These are phyloP conservation scores for Fusarium fujikuroi DNA, from an alignment of 2,329 filamentous ascomycete genomes.

Conservation along the genomic window DNA sequence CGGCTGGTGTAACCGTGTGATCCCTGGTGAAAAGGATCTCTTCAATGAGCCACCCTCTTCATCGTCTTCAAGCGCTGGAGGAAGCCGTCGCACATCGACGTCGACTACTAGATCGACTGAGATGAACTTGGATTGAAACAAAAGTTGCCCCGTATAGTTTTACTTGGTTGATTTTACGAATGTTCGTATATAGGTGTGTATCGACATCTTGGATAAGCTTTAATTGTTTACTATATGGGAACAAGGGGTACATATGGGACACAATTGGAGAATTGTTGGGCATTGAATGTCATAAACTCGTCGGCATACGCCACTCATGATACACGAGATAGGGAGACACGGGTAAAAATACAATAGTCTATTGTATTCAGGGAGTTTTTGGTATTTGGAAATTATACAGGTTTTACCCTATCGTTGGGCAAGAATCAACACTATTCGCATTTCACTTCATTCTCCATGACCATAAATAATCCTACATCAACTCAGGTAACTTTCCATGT, in stretches of 20 bases:
- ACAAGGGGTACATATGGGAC: neutral
- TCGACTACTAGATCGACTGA: conserved; percentile 35
- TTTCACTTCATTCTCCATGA: conserved; percentile 24
- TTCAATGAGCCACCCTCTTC: conserved; percentile 41
- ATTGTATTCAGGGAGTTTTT: conserved; percentile 34
- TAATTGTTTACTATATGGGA: neutral
- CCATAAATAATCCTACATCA: conserved; percentile 45
- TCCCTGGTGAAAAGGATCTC: conserved; percentile 66
- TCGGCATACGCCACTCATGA: neutral
- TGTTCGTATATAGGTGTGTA: neutral
- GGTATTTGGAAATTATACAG: conserved; percentile 44
- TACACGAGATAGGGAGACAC: neutral
- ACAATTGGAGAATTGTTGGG: neutral
- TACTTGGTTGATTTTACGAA: neutral
- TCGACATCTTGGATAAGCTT: neutral
- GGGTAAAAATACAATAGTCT: conserved; percentile 29
- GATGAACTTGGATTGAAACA: conserved; percentile 17
- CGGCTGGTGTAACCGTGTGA: conserved; percentile 86
- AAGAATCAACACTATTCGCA: conserved; percentile 19
- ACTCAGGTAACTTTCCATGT: conserved; percentile 30
- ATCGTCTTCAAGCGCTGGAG: conserved; percentile 38
- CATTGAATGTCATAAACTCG: neutral
- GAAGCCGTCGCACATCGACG: conserved; percentile 39
- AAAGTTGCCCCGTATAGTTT: neutral
- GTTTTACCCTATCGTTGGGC: conserved; percentile 20